Evolutionary conservation across 352 stramenopile species (phyloP).

Genomic region (Phytophthora vignae): DNA sequence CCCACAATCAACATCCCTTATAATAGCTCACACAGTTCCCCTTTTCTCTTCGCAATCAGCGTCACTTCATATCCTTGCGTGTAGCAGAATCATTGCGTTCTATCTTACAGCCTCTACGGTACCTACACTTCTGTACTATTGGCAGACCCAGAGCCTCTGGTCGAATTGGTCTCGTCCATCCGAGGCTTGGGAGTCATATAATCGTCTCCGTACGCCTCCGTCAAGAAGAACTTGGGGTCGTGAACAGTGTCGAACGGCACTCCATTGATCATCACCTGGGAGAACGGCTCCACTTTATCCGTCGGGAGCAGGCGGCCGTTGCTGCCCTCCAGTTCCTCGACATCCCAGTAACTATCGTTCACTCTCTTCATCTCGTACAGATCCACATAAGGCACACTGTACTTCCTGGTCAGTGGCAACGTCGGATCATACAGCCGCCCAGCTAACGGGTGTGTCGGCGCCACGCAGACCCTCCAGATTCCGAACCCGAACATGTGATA

Average conservation of each 20-base stretch:
- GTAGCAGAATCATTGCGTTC: not conserved
- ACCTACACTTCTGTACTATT: not conserved
- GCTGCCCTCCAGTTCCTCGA: conserved; percentile 31
- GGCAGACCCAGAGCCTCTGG: not conserved
- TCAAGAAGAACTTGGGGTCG: conserved; percentile 42
- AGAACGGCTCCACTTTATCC: conserved; percentile 33
- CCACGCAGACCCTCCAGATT: conserved; percentile 49
- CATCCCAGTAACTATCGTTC: conserved; percentile 21
- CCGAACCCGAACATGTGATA: conserved; percentile 56
- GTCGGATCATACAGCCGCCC: conserved; percentile 42
- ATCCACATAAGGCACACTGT: conserved; percentile 43
- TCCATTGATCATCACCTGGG: conserved; percentile 35
- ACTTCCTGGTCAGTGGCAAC: conserved; percentile 7
- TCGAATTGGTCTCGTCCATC: not conserved
- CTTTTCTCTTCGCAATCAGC: too few relatives aligned
- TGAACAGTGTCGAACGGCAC: conserved; percentile 41
- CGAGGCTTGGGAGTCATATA: conserved; percentile 39
- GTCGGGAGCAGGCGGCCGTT: conserved; percentile 20
- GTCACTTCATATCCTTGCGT: not conserved
- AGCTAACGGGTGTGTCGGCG: conserved; percentile 46
- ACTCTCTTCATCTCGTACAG: conserved; percentile 37
- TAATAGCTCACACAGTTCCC: too few relatives aligned
- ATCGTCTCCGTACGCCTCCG: conserved; percentile 37
- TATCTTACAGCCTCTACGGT: not conserved
- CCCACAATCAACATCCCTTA: not conserved